A percentile compares a stretch with the other conserved stretches of the same genome.
These are phyloP conservation scores for Ephemerocybe angulata DNA, from an alignment of 768 basidiomycete species.

Conservation along the genomic window DNA sequence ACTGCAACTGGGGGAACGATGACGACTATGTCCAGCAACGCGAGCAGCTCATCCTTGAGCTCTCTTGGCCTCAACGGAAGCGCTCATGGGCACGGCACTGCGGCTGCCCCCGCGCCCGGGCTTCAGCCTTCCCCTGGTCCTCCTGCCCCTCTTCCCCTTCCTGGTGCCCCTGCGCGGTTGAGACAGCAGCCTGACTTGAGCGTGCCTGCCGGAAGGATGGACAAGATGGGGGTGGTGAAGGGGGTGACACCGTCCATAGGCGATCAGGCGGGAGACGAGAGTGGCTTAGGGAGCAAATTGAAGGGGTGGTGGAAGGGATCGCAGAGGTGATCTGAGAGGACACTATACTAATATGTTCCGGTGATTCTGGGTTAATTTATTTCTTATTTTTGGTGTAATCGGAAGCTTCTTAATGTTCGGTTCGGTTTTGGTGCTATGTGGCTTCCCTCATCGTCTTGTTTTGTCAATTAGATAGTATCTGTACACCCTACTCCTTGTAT, in stretches of 20 bases:
- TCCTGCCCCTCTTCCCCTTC: not conserved
- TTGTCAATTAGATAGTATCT: too few relatives aligned
- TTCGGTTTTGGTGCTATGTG: too few relatives aligned
- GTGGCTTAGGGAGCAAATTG: slow-evolving; percentile 1
- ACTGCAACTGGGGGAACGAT: not conserved
- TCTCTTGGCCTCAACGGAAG: slow-evolving; percentile 7
- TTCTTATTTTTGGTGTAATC: too few relatives aligned
- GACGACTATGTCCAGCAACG: slow-evolving; percentile 5
- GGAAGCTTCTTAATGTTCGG: too few relatives aligned
- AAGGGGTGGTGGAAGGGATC: slow-evolving; percentile 10
- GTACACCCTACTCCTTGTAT: too few relatives aligned
- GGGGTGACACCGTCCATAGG: not conserved
- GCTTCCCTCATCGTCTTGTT: too few relatives aligned
- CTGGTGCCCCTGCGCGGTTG: not conserved
- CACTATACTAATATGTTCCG: too few relatives aligned
- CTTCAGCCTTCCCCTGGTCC: not conserved
- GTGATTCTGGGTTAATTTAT: too few relatives aligned
- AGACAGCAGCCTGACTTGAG: slow-evolving; percentile 4
- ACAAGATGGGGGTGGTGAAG: slow-evolving; percentile 10
- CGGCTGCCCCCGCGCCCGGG: not conserved
- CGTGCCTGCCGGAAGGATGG: slow-evolving; percentile 10
- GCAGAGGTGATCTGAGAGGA: too few relatives aligned
- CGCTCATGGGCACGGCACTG: slow-evolving; percentile 3
- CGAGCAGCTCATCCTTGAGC: slow-evolving; percentile 9
- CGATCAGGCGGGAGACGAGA: not conserved